Base-by-base conservation (phyloP, 805 yeast species). In the Ogataea wickerhamii region DNA sequence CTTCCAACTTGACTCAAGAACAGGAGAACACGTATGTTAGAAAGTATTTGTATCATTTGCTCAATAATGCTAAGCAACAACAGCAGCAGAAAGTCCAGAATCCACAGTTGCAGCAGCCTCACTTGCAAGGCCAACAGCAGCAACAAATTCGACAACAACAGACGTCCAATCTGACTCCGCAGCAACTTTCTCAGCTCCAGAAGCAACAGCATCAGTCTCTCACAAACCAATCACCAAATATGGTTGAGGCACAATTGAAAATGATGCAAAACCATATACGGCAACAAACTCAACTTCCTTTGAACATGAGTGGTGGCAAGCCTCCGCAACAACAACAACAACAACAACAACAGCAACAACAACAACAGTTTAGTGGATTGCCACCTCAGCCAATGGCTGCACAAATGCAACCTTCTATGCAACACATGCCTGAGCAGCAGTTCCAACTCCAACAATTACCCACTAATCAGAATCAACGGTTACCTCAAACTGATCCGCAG, bases 21-120 rank as follows among this genome's bases (percentile, higher is more conserved):
- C 65, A 64, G 38, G 64, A 63, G 29, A 57, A 51, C 31, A 50
- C 51, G n/a, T 64, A 59, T 38, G 56, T 61, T 25, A 58, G 55
- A 38, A 59, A 56, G 32, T 64, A 57, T 40, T 41, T 64, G 35
- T 45, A 53, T 28, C 65, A 61, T 35, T 38, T 57, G 16, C 36
- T 60, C 25, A 51, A 44, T 32, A 42, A 37, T 32, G 42, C 44
- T 4, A 40, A 46, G 18, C 51, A 44, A 29, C 53, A 47, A 36
- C 50, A 52, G 28, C 50, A 44, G 28, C 44, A 36, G 19, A 43
- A 47, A 28, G 36, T 32, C 6, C 40, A 38, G 16, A 25, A 21
- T 29, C 49, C 35, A 13, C 47, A 43, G 28, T 45, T 28, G 18
- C 54, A 44, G 30, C 50, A 44, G 33, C 50, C 47, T 13, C 53